phyloP scores from a whole-genome alignment of 129 eudicot species.

The Pseudognaphalium luteoalbum region DNA sequence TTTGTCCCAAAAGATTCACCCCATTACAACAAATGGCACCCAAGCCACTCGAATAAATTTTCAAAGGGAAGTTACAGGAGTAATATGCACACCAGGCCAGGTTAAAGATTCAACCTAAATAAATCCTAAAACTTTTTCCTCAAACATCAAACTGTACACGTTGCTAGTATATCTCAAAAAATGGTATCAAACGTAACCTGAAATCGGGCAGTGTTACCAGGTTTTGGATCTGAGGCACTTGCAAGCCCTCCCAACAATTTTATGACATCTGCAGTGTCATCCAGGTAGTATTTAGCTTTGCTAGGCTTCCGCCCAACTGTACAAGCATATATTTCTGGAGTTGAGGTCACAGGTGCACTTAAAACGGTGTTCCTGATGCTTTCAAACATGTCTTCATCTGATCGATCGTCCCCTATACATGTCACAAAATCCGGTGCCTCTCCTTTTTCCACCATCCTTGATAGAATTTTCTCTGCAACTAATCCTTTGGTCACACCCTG shows the following conservation, averaged over 20 bases:
- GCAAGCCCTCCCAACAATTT: slow-evolving; percentile 67
- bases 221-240: slow-evolving; percentile 61
- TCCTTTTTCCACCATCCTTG: slow-evolving; percentile 34
- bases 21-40: slow-evolving; percentile 19
- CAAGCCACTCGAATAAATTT: slow-evolving; percentile 6
- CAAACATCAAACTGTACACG: slow-evolving; percentile 37
- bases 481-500: slow-evolving; percentile 46
- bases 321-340: slow-evolving; percentile 64
- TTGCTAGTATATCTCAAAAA: slow-evolving; percentile 29
- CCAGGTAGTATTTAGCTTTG: slow-evolving; percentile 83
- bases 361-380: slow-evolving; percentile 30
- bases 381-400: slow-evolving; percentile 48
- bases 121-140: slow-evolving; percentile 14
- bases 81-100: slow-evolving; percentile 32
- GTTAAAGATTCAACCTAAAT: slow-evolving; percentile 27
- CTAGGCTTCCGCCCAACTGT: slow-evolving; percentile 89
- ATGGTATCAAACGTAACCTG: slow-evolving; percentile 58
- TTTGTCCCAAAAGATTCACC: slow-evolving; percentile 21
- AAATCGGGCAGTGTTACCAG: slow-evolving; percentile 42
- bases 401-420: slow-evolving; percentile 70
- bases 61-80: not conserved
- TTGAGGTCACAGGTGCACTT: slow-evolving; percentile 15
- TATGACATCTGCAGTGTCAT: slow-evolving; percentile 69
- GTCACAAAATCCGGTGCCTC: slow-evolving; percentile 56
- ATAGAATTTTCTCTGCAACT: slow-evolving; percentile 31